phyloP scores from a whole-genome alignment of 2,329 filamentous ascomycete genomes.

The Aspergillus flavus region DNA sequence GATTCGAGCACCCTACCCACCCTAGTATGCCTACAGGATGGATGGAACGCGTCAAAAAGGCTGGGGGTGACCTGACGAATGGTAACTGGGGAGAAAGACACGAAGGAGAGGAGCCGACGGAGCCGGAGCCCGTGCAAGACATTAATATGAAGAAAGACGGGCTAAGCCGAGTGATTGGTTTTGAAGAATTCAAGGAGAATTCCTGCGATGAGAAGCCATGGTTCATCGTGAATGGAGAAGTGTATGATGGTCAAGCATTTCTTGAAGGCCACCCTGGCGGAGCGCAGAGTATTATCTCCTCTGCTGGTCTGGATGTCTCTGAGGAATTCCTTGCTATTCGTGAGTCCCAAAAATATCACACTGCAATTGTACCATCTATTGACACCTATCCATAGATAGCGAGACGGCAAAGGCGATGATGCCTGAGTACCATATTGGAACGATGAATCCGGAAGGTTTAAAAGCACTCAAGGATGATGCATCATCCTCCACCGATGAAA shows the following conservation, averaged over 20 bases:
- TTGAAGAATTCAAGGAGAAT: constrained; percentile 73
- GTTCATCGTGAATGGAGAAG: constrained; percentile 87
- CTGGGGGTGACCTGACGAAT: constrained; percentile 76
- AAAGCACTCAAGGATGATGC: constrained; percentile 55
- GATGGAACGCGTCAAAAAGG: constrained; percentile 90
- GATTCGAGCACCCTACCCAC: constrained; percentile 88
- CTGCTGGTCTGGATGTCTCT: constrained; percentile 77
- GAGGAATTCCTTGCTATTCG: constrained; percentile 93
- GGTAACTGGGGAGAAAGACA: constrained; percentile 81
- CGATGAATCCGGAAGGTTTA: constrained; percentile 64
- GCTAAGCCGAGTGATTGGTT: constrained; percentile 63
- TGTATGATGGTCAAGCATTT: constrained; percentile 83
- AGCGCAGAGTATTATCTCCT: constrained; percentile 78
- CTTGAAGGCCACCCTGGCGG: constrained; percentile 83
- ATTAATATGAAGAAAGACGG: constrained; percentile 76
- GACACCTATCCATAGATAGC: constrained; percentile 64
- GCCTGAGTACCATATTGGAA: constrained; percentile 80
- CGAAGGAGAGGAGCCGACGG: constrained; percentile 49
- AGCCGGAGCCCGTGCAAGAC: constrained; percentile 60
- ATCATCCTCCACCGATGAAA: constrained; percentile 44
- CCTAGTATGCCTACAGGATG: constrained; percentile 80
- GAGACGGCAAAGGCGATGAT: constrained; percentile 94
- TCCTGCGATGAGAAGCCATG: constrained; percentile 69
- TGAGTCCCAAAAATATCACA: constrained; percentile 52
- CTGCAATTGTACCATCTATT: constrained; percentile 23